Conservation (phyloP, 768 basidiomycete genomes). For the Boletales sp. region DNA sequence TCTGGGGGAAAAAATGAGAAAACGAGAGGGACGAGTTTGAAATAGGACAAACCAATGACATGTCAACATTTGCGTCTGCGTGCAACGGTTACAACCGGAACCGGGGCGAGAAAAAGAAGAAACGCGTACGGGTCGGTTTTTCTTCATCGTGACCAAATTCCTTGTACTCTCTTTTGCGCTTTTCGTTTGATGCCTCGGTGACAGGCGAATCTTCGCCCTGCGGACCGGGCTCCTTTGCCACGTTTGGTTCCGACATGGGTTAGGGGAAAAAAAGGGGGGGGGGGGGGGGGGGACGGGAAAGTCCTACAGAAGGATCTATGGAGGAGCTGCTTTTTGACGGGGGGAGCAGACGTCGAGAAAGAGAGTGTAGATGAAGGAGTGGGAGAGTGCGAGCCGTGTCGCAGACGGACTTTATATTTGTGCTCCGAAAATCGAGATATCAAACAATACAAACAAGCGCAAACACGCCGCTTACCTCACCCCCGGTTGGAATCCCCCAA, state of each 20-base stretch:
- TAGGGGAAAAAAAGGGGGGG: not conserved
- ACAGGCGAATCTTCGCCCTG: constrained; percentile 45
- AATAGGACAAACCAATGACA: constrained; percentile 56
- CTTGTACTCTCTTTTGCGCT: constrained; percentile 83
- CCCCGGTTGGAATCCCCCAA: constrained; percentile 18
- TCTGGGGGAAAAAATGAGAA: constrained; percentile 34
- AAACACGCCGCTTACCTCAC: constrained; percentile 25
- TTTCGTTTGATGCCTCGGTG: constrained; percentile 25
- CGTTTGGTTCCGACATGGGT: constrained; percentile 37
- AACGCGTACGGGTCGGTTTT: constrained; percentile 60
- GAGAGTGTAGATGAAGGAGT: constrained; percentile 25
- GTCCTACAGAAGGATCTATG: constrained; percentile 32
- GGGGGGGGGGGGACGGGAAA: constrained; percentile 9
- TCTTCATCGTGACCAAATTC: constrained; percentile 75
- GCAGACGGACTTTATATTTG: constrained; percentile 35
- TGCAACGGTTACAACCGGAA: constrained; percentile 1
- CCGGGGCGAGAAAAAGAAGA: not conserved
- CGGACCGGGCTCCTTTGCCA: constrained; percentile 67
- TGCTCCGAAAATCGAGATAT: constrained; percentile 23
- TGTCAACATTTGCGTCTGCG: constrained; percentile 82
- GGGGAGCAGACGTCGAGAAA: constrained; percentile 5
- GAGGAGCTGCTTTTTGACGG: constrained; percentile 12
- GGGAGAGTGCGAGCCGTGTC: constrained; percentile 28
- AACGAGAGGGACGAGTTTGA: not conserved
- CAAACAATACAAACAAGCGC: constrained; percentile 21